phyloP scores from a whole-genome alignment of 768 basidiomycete genomes.

The Termitomyces sp. region DNA sequence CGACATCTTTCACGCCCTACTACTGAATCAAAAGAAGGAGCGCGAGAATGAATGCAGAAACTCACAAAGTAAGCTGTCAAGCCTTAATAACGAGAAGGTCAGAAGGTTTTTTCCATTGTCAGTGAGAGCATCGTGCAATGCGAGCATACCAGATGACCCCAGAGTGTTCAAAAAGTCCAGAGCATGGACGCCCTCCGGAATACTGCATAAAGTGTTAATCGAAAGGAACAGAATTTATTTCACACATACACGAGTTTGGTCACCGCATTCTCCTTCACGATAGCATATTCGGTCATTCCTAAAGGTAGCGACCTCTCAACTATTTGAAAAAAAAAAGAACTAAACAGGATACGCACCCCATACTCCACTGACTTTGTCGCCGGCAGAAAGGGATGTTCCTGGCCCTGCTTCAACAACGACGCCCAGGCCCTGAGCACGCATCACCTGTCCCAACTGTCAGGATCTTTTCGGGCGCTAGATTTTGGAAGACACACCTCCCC shows the following conservation, averaged over 20 bases:
- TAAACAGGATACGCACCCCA: slow-evolving; percentile 43
- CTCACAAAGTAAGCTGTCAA: slow-evolving; percentile 88
- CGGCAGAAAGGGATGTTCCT: slow-evolving; percentile 50
- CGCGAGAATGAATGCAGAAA: neutral
- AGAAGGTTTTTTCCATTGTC: neutral
- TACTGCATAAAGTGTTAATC: slow-evolving; percentile 24
- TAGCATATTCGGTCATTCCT: slow-evolving; percentile 80
- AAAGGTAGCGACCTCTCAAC: neutral
- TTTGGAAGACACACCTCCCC: slow-evolving; percentile 39
- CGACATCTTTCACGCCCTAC: slow-evolving; percentile 81
- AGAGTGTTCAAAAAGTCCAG: slow-evolving; percentile 82
- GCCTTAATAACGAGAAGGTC: slow-evolving; percentile 33
- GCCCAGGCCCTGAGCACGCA: slow-evolving; percentile 69
- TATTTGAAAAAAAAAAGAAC: neutral
- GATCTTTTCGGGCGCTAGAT: neutral
- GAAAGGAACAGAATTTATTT: neutral
- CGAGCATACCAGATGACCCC: slow-evolving; percentile 58
- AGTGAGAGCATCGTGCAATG: neutral
- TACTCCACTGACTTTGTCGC: slow-evolving; percentile 62
- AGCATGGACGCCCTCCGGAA: slow-evolving; percentile 52
- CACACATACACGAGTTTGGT: slow-evolving; percentile 50
- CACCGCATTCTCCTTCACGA: slow-evolving; percentile 49
- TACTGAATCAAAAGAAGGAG: neutral
- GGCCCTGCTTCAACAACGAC: slow-evolving; percentile 56
- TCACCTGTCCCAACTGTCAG: slow-evolving; percentile 35